phyloP scores from a whole-genome alignment of 1,139 yeast genomes.

The Candida tunisiensis region DNA sequence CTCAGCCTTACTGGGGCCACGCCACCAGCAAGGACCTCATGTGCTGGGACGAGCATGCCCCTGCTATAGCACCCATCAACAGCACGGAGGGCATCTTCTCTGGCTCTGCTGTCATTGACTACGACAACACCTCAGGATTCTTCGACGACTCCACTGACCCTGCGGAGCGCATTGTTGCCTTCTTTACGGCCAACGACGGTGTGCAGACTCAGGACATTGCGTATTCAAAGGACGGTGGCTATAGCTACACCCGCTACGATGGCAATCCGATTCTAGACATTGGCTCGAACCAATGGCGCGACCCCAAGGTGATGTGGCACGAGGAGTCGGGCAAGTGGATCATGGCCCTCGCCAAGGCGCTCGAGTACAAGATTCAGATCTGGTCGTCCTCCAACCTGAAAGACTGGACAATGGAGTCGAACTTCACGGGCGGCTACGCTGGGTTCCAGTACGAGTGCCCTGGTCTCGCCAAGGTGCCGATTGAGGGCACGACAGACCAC shows the following conservation, averaged over 20 bases:
- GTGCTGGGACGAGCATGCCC: slow-evolving; percentile 17
- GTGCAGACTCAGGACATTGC: slow-evolving; percentile 19
- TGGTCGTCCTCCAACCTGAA: slow-evolving; percentile 18
- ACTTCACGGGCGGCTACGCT: slow-evolving; percentile 17
- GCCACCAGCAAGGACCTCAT: slow-evolving; percentile 19
- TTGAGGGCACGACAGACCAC: slow-evolving; percentile 8
- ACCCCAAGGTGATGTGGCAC: slow-evolving; percentile 26
- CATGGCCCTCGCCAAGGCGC: slow-evolving; percentile 21
- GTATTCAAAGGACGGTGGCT: slow-evolving; percentile 22
- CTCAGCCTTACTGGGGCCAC: slow-evolving; percentile 22
- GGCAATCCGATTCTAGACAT: slow-evolving; percentile 20
- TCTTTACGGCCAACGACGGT: slow-evolving; percentile 19
- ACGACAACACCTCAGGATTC: slow-evolving; percentile 21
- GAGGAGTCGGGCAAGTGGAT: slow-evolving; percentile 19
- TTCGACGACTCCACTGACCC: slow-evolving; percentile 13
- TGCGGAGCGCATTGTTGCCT: slow-evolving; percentile 20
- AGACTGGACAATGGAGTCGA: slow-evolving; percentile 18
- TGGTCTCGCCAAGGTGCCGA: slow-evolving; percentile 15
- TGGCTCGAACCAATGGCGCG: slow-evolving; percentile 20
- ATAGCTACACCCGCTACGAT: slow-evolving; percentile 15
- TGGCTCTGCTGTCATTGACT: slow-evolving; percentile 22
- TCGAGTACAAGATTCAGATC: slow-evolving; percentile 18
- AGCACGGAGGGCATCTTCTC: slow-evolving; percentile 18
- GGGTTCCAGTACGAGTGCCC: slow-evolving; percentile 27
- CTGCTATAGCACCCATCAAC: slow-evolving; percentile 15